phyloP scores from a whole-genome alignment of 2,329 filamentous ascomycete genomes.

The Didymella pomorum region DNA sequence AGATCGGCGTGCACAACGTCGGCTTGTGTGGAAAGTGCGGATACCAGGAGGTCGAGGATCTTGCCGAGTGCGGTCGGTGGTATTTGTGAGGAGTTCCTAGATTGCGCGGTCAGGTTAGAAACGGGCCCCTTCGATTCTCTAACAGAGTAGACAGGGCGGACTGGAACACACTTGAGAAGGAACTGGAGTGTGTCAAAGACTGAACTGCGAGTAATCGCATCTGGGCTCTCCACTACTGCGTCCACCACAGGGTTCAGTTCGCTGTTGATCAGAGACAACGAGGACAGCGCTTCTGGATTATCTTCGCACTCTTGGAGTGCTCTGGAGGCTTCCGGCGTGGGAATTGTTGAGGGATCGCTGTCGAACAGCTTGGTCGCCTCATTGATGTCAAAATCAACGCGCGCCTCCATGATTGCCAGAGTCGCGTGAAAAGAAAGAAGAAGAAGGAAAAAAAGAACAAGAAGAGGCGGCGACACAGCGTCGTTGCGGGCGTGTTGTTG shows the following conservation, averaged over 20 bases:
- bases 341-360: slow-evolving; percentile 84
- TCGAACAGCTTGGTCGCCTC: slow-evolving; percentile 96
- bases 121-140: slow-evolving; percentile 40
- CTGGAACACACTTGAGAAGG: slow-evolving; percentile 88
- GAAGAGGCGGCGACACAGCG: slow-evolving; percentile 26
- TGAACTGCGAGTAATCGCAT: slow-evolving; percentile 79
- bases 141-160: slow-evolving; percentile 53
- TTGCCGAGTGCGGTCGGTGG: slow-evolving; percentile 87
- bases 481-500: slow-evolving; percentile 27
- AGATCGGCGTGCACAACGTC: slow-evolving; percentile 86
- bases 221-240: slow-evolving; percentile 88
- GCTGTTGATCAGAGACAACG: slow-evolving; percentile 76
- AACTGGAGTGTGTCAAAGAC: slow-evolving; percentile 95
- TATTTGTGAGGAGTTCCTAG: slow-evolving; percentile 82
- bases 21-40: slow-evolving; percentile 82
- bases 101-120: slow-evolving; percentile 68
- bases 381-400: slow-evolving; percentile 90
- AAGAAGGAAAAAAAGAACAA: slow-evolving; percentile 22
- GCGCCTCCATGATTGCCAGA: slow-evolving; percentile 67
- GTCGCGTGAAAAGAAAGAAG: slow-evolving; percentile 20
- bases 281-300: slow-evolving; percentile 83
- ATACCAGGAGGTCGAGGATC: slow-evolving; percentile 88
- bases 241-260: slow-evolving; percentile 93
- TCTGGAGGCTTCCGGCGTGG: slow-evolving; percentile 84
- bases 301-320: slow-evolving; percentile 90